Base-by-base conservation (phyloP, 78 protist species). In the Anaeramoeba flamelloides region DNA sequence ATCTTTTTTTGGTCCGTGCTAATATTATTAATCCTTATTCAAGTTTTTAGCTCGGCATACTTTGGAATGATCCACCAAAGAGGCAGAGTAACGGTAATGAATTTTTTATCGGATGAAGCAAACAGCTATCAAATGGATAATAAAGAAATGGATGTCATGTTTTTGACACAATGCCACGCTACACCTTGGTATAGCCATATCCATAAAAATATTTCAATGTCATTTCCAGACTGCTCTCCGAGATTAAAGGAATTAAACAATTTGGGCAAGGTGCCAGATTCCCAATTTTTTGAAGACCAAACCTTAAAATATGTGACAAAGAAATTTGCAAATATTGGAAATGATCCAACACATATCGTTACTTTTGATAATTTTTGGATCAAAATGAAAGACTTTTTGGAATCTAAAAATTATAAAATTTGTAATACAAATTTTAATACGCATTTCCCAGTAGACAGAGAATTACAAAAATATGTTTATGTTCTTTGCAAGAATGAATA, bases 151-250 rank as follows among this genome's bases (percentile, higher is more conserved):
- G 8, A 8, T 26, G 78, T 76, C 17, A 22, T 76, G 17, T 36
- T 76, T 33, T 17, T 76, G 38, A 33, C 38, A 22, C 78, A 8
- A 22, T 76, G 78, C 17, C 78, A 76, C 17, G 8, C 78, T 22
- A 76, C 78, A 37, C 78, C 78, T 36, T 76, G 8, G 8, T 36
- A 76, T 12, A 37, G 74, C 17, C 78, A 76, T 36, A 36, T 76
- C 17, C 78, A 76, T 36, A 33, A 36, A 17, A 36, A 76, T 36
- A 76, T 76, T 22, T 36, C 74, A 36, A 33, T 76, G 78, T 8
- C 38, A 37, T 36, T 76, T 36, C 78, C 17, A 22, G 78, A 76
- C 17, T 76, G 78, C 17, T 33, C 78, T 22, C 78, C 78, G 17
- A 53, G 69, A 17, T 53, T 53, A 17, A 53, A 26, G 69, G 17